These are phyloP conservation scores for Syzygium jambos DNA, from an alignment of 345 rosid species.

Conservation along the genomic window DNA sequence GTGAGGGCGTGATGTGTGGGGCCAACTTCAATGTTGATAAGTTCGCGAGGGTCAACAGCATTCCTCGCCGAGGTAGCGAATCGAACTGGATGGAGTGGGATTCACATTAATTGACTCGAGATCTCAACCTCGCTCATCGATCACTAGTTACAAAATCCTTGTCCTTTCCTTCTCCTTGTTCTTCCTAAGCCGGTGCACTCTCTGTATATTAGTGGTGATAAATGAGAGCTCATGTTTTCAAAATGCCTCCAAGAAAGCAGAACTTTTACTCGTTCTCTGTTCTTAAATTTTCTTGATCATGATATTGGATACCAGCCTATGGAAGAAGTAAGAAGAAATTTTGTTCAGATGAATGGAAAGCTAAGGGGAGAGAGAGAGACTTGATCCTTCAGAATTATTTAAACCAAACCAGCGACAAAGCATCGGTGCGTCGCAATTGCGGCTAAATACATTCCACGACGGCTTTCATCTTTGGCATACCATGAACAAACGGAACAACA, in stretches of 20 bases:
- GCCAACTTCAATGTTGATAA: constrained; percentile 82
- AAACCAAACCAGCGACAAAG: neutral
- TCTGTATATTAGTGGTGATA: neutral
- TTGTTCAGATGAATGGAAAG: neutral
- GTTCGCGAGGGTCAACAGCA: constrained; percentile 42
- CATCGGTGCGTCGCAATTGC: neutral
- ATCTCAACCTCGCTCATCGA: neutral
- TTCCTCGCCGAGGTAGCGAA: constrained; percentile 86
- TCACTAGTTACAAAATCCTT: neutral
- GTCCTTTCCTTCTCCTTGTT: neutral
- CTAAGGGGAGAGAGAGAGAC: neutral
- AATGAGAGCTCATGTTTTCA: neutral
- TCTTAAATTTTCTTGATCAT: neutral
- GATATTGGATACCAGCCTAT: neutral
- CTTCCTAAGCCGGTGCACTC: too few species aligned
- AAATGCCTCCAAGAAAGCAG: neutral
- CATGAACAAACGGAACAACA: too few species aligned
- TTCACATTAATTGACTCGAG: constrained; percentile 1
- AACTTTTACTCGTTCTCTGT: neutral
- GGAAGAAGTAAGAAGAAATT: neutral
- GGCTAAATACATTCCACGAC: too few species aligned
- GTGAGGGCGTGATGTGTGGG: constrained; percentile 84
- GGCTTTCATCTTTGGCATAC: too few species aligned
- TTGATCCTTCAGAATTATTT: neutral
- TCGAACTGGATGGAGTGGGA: constrained; percentile 67